A percentile compares a stretch with the other conserved stretches of the same genome.
Conservation (phyloP, 2,329 filamentous ascomycete genomes). For the Fusarium sp. region DNA sequence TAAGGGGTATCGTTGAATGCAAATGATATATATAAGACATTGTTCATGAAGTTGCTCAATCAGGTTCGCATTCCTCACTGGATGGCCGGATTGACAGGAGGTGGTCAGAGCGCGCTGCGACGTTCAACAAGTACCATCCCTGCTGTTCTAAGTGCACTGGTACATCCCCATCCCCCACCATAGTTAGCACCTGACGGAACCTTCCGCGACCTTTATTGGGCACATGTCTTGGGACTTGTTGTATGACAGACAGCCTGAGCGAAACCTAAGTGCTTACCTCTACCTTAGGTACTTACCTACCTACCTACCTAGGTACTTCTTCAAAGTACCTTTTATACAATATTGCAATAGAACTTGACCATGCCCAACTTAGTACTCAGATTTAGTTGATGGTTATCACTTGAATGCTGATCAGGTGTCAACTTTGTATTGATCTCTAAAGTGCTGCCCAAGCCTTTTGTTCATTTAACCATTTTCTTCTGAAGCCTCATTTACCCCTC, state of each 20-base stretch:
- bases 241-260: conserved; percentile 4
- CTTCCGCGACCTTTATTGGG: conserved; percentile 38
- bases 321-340: too few relatives aligned
- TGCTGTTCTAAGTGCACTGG: conserved; percentile 20
- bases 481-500: not conserved
- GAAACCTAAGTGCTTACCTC: too few relatives aligned
- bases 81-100: conserved; percentile 10
- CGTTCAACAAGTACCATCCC: conserved; percentile 25
- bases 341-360: too few relatives aligned
- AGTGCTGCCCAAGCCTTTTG: not conserved
- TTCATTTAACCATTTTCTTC: not conserved
- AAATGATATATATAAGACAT: not conserved
- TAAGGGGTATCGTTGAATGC: not conserved
- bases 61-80: conserved; percentile 20
- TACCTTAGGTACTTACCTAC: too few relatives aligned
- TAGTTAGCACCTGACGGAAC: conserved; percentile 25
- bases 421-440: not conserved
- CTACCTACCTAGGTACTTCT: not conserved
- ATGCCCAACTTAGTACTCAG: too few relatives aligned
- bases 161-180: conserved; percentile 39
- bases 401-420: not conserved
- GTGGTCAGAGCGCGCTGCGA: conserved; percentile 28
- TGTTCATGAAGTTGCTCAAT: conserved; percentile 27
- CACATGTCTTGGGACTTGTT: conserved; percentile 16
- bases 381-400: conserved; percentile 2